Evolutionary conservation across 345 rosid species (phyloP).

Genomic region (Mangifera indica): DNA sequence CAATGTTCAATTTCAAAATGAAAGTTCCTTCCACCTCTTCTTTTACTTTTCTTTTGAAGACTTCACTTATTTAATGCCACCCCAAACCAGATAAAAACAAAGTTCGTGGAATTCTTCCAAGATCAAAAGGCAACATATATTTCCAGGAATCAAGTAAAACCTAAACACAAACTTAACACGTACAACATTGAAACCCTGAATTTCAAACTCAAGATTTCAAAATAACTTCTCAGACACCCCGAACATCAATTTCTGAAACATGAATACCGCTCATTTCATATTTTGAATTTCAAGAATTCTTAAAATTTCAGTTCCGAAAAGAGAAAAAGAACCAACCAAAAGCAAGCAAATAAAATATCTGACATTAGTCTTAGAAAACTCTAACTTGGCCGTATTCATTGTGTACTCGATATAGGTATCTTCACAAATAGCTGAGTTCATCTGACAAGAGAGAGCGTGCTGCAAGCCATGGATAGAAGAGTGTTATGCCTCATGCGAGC

Average conservation of each 20-base stretch:
- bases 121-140: slow-evolving; percentile 16
- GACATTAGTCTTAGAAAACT: slow-evolving; percentile 23
- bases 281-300: slow-evolving; percentile 21
- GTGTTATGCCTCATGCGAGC: slow-evolving; percentile 36
- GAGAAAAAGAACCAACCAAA: slow-evolving; percentile 11
- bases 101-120: background rate
- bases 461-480: slow-evolving; percentile 42
- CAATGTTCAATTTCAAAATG: slow-evolving; percentile 6
- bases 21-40: background rate
- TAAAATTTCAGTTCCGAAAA: slow-evolving; percentile 24
- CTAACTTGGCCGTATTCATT: slow-evolving; percentile 52
- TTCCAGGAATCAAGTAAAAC: slow-evolving; percentile 18
- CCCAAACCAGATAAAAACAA: background rate
- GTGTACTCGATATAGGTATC: slow-evolving; percentile 43
- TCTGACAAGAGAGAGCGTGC: slow-evolving; percentile 39
- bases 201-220: slow-evolving; percentile 6
- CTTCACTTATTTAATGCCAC: background rate
- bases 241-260: slow-evolving; percentile 12
- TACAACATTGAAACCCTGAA: slow-evolving; percentile 18
- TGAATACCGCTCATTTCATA: slow-evolving; percentile 19
- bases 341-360: background rate
- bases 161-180: background rate
- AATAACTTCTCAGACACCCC: slow-evolving; percentile 23
- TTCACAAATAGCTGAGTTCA: slow-evolving; percentile 45
- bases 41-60: background rate